Evolutionary conservation across 108 stramenopile genomes (phyloP).

Genomic region (Parmales sp.): DNA sequence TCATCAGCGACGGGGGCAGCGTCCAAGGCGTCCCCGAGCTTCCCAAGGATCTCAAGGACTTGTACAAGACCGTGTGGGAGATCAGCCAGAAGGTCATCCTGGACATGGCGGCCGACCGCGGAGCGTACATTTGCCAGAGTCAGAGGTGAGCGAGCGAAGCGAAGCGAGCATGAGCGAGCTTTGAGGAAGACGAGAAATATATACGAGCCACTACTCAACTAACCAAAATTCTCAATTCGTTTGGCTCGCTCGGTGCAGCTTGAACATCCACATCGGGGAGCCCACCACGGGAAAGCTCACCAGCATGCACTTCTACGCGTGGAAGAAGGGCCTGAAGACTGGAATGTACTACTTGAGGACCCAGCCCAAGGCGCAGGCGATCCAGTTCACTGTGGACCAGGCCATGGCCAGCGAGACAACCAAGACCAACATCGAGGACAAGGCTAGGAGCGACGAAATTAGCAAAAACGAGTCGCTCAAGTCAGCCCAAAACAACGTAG

Average conservation of each 20-base stretch:
- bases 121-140: conserved; percentile 96
- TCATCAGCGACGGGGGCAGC: conserved; percentile 94
- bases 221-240: no score
- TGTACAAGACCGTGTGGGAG: conserved; percentile 99
- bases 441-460: neutral
- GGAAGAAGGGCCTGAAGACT: conserved; percentile 97
- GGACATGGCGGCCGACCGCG: conserved; percentile 98
- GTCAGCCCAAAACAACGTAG: conserved; percentile 29
- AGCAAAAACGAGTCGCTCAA: conserved; percentile 14
- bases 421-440: conserved; percentile 17
- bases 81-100: conserved; percentile 85
- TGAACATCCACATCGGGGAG: conserved; percentile 98
- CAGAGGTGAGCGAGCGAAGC: no score
- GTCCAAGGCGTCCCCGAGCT: conserved; percentile 85
- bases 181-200: no score
- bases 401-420: conserved; percentile 51
- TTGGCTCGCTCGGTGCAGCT: no score
- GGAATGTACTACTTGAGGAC: conserved; percentile 99
- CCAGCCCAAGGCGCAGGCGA: conserved; percentile 96
- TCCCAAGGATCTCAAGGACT: conserved; percentile 78
- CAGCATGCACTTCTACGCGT: conserved; percentile 95
- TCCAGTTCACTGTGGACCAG: conserved; percentile 97
- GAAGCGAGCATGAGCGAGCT: no score
- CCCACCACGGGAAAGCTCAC: conserved; percentile 85
- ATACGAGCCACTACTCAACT: no score